Evolutionary conservation across 2,329 filamentous ascomycete species (phyloP).

Genomic region (Botrytis fragariae): DNA sequence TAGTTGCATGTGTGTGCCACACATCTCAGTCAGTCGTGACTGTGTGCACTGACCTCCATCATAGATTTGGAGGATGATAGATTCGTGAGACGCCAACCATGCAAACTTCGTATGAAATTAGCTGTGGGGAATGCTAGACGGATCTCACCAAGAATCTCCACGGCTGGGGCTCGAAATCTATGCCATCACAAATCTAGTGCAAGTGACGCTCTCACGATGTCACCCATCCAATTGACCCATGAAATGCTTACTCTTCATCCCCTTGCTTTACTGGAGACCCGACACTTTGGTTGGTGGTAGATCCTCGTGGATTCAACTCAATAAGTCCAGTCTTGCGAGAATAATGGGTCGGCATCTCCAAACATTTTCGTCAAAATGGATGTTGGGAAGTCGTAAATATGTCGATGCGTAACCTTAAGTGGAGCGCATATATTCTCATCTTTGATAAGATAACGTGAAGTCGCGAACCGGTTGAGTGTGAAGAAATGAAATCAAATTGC

Average conservation of each 20-base stretch:
- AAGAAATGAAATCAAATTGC: not conserved
- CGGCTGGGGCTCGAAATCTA: slow-evolving; percentile 7
- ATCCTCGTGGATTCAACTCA: not conserved
- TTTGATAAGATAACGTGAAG: not conserved
- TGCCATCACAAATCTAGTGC: not conserved
- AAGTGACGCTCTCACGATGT: slow-evolving; percentile 10
- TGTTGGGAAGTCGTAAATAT: not conserved
- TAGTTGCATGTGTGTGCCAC: not conserved
- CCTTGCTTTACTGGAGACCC: not conserved
- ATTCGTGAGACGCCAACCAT: slow-evolving; percentile 1
- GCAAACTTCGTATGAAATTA: not conserved
- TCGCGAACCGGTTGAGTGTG: not conserved
- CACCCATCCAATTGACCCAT: not conserved
- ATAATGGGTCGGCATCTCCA: not conserved
- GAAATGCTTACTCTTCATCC: not conserved
- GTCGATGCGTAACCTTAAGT: not conserved
- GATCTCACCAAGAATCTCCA: not conserved
- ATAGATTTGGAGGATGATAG: not conserved
- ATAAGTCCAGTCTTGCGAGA: slow-evolving; percentile 13
- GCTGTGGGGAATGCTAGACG: not conserved
- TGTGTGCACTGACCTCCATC: slow-evolving; percentile 3
- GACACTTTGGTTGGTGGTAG: not conserved
- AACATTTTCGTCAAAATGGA: not conserved
- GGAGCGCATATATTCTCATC: not conserved
- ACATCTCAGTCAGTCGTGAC: not conserved